phyloP scores from a whole-genome alignment of 148 eudicot genomes.

The Fallopia convolvulus region DNA sequence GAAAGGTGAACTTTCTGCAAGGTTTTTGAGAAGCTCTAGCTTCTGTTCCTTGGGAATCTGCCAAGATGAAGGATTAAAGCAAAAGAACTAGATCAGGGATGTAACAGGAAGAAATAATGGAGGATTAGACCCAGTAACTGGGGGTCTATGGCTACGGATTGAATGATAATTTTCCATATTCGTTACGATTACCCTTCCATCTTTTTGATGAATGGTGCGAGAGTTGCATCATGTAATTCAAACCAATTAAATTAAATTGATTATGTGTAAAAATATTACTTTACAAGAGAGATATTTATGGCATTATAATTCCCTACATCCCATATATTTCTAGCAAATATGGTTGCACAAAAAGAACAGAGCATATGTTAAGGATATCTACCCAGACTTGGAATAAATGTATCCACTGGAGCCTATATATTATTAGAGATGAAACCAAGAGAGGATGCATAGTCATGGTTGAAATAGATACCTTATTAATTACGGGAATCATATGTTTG shows the following conservation, averaged over 20 bases:
- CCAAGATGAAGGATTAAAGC: not conserved
- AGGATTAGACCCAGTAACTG: no score
- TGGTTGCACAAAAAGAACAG: not conserved
- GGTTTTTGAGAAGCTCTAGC: slow-evolving; percentile 82
- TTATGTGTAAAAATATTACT: not conserved
- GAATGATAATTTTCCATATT: not conserved
- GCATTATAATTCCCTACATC: not conserved
- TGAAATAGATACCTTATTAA: slow-evolving; percentile 57
- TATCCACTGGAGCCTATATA: not conserved
- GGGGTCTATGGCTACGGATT: not conserved
- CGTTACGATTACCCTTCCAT: not conserved
- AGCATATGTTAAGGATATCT: not conserved
- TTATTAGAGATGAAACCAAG: not conserved
- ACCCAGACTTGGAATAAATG: no score
- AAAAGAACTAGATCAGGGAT: not conserved
- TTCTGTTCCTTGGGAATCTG: slow-evolving; percentile 93
- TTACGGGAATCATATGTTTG: slow-evolving; percentile 76
- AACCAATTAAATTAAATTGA: not conserved
- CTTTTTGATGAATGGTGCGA: not conserved
- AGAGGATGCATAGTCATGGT: not conserved
- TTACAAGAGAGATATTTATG: not conserved
- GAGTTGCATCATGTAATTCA: not conserved
- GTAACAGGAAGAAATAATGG: slow-evolving; percentile 2
- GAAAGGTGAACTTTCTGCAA: slow-evolving; percentile 90
- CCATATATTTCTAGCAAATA: not conserved